A percentile compares a stretch with the other conserved stretches of the same genome.
These are phyloP conservation scores for Pseudogymnoascus destructans DNA, from an alignment of 2,329 filamentous ascomycete species.

Conservation along the genomic window DNA sequence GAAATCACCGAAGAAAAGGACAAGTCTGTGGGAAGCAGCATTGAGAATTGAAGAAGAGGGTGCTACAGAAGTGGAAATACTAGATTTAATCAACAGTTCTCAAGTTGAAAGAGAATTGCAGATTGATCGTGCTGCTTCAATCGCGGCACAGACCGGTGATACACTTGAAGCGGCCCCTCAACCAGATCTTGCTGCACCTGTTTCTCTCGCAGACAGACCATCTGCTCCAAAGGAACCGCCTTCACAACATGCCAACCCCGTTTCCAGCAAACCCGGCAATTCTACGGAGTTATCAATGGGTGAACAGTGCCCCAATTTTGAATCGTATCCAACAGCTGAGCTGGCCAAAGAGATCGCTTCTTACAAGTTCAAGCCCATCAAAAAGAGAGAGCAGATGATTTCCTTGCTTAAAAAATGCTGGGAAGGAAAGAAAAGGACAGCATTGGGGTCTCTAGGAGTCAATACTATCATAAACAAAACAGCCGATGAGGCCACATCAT, in stretches of 20 bases:
- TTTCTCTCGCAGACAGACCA: neutral
- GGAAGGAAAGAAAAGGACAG: slow-evolving; percentile 39
- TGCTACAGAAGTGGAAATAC: slow-evolving; percentile 47
- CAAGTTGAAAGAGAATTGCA: slow-evolving; percentile 1
- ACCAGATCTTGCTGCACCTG: neutral
- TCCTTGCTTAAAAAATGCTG: slow-evolving; percentile 58
- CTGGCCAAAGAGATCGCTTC: slow-evolving; percentile 47
- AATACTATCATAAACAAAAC: slow-evolving; percentile 14
- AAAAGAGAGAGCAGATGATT: slow-evolving; percentile 56
- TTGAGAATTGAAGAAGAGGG: slow-evolving; percentile 53
- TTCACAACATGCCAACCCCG: neutral
- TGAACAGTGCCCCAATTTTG: slow-evolving; percentile 40
- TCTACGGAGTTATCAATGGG: neutral
- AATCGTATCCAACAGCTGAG: slow-evolving; percentile 47
- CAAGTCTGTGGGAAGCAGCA: slow-evolving; percentile 56
- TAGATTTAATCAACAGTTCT: slow-evolving; percentile 39
- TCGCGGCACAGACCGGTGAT: neutral
- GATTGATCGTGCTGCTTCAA: neutral
- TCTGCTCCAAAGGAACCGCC: neutral
- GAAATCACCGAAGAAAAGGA: slow-evolving; percentile 12
- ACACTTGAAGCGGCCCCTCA: neutral
- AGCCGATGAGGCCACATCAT: slow-evolving; percentile 9
- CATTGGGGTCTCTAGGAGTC: slow-evolving; percentile 19
- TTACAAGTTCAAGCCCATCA: slow-evolving; percentile 63
- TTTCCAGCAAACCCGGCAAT: neutral